These are phyloP conservation scores for Nothophaeocryptopus gaeumannii DNA, from an alignment of 2,329 filamentous ascomycete species.

Conservation along the genomic window DNA sequence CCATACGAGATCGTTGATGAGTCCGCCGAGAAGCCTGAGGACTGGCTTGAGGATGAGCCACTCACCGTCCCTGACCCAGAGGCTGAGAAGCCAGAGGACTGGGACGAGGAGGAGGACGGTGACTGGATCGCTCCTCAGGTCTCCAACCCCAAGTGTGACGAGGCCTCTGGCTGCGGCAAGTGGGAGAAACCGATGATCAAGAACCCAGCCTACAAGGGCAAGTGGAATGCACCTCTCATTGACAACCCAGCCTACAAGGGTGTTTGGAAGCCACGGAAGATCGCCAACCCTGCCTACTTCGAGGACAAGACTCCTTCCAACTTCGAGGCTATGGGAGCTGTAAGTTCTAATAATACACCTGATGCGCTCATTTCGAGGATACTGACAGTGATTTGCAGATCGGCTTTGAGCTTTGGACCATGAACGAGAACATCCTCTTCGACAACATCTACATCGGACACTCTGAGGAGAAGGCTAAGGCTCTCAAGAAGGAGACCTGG, in stretches of 20 bases:
- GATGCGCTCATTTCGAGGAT: neutral
- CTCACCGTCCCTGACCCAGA: conserved; percentile 83
- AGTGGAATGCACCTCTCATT: conserved; percentile 88
- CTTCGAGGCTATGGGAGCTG: conserved; percentile 96
- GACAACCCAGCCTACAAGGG: conserved; percentile 99
- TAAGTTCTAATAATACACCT: conserved; percentile 59
- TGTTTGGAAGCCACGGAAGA: conserved; percentile 89
- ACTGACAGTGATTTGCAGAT: conserved; percentile 55
- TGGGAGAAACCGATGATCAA: conserved; percentile 90
- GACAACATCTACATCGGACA: conserved; percentile 99
- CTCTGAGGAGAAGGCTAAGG: conserved; percentile 86
- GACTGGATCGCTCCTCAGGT: conserved; percentile 91
- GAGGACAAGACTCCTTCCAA: conserved; percentile 96
- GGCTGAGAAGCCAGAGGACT: conserved; percentile 96
- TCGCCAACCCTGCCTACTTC: conserved; percentile 91
- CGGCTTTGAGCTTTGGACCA: conserved; percentile 99
- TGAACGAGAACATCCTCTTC: conserved; percentile 98
- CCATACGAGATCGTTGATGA: conserved; percentile 95
- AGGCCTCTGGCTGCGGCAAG: conserved; percentile 87
- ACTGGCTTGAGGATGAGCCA: conserved; percentile 93
- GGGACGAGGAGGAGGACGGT: conserved; percentile 99
- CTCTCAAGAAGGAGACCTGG: conserved; percentile 85
- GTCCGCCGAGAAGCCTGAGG: conserved; percentile 84
- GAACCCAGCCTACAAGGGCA: conserved; percentile 98
- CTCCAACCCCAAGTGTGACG: conserved; percentile 92